phyloP scores from a whole-genome alignment of 2,329 filamentous ascomycete genomes.

The Lanzia echinophila region DNA sequence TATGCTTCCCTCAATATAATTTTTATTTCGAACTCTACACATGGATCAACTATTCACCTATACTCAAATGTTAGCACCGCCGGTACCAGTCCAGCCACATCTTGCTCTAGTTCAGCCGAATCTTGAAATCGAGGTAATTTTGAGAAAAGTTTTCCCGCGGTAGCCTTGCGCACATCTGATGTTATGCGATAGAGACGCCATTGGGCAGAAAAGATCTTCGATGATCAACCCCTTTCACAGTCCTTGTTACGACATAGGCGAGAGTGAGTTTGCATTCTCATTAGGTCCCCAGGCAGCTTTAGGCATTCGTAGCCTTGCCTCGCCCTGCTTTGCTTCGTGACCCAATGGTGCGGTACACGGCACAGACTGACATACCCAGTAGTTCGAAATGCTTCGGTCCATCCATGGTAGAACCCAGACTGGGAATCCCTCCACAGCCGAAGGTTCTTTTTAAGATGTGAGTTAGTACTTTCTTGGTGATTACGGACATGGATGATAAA shows the following conservation, averaged over 20 bases:
- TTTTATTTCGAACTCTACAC: background rate
- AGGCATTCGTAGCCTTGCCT: background rate
- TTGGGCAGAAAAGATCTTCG: constrained; percentile 57
- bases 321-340: background rate
- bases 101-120: constrained; percentile 16
- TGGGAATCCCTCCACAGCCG: constrained; percentile 41
- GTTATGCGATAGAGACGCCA: constrained; percentile 39
- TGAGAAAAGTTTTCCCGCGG: background rate
- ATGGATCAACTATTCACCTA: constrained; percentile 20
- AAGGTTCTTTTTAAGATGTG: constrained; percentile 51
- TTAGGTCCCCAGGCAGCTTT: background rate
- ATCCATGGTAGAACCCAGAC: constrained; percentile 37
- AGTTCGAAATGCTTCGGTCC: constrained; percentile 44
- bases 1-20: constrained; percentile 16
- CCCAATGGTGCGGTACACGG: constrained; percentile 6
- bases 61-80: constrained; percentile 19
- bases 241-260: constrained; percentile 41
- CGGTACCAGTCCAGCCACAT: constrained; percentile 15
- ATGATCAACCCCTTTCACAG: constrained; percentile 42
- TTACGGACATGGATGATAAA: background rate
- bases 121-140: constrained; percentile 23
- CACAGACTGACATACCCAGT: constrained; percentile 11
- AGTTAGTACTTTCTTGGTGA: constrained; percentile 9
- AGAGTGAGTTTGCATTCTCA: constrained; percentile 29
- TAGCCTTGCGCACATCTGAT: constrained; percentile 13